Base-by-base conservation (phyloP, 345 rosid genomes). In the Moricandia moricandioides region DNA sequence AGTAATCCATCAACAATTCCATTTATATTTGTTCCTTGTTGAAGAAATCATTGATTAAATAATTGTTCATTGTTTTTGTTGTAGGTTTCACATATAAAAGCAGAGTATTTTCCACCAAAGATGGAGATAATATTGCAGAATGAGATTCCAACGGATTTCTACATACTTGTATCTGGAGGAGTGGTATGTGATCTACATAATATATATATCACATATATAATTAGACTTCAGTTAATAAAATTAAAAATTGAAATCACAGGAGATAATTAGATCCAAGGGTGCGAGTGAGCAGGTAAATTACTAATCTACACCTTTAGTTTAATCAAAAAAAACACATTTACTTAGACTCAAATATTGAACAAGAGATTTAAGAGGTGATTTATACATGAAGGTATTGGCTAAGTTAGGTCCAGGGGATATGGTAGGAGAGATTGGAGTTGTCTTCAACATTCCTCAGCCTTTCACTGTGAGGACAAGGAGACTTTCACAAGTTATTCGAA, bases 381-480 rank as follows among this genome's bases (percentile, higher is more conserved):
- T n/a, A 12, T 62, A 35, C 17, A 45, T 62, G 72, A 86, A 93
- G 97, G 47, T 81, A 69, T 76, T 92, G 81, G 78, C 85, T 17
- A 88, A 86, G 82, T 83, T 88, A 82, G 96, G 87, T 71, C 68
- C 92, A 5, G 84, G 87, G 52, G 88, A 86, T 26, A 79, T 95
- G 88, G 90, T 87, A 54, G 99, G 99, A 80, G 99, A 94, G 72
- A 85, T 94, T 64, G 97, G 96, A 40, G 98, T 94, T 49, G 55
- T 91, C 14, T 91, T 94, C 85, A 94, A 94, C 77, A 82, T 90
- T 76, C 97, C 96, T 35, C 98, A 94, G 75, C 98, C 97, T 37
- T 78, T 78, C 73, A 72, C 81, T 1, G 81, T 78, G 30, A 72
- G 81, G 49, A 94, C 97, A 49, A 85, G 82, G 61, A 82, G 90